Percentiles rank a stretch among this genome's conserved stretches.
phyloP scores from a whole-genome alignment of 345 rosid genomes.

The Xanthoceras sorbifolium region DNA sequence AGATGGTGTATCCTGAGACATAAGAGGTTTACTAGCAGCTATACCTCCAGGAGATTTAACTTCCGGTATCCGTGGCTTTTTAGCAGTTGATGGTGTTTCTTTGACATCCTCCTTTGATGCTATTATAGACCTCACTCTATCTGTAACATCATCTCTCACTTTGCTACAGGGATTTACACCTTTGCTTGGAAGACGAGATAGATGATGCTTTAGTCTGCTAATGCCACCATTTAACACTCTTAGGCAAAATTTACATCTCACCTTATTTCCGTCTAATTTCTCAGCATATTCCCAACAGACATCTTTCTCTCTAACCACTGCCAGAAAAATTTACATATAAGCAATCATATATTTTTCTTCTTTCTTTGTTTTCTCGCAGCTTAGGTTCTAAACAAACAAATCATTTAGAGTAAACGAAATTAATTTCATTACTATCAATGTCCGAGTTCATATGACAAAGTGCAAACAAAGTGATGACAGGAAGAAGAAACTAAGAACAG shows the following conservation, averaged over 20 bases:
- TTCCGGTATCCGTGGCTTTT: slow-evolving; percentile 50
- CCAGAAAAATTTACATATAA: slow-evolving; percentile 16
- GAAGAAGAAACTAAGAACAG: not conserved
- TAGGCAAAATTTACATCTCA: slow-evolving; percentile 71
- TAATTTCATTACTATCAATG: not conserved
- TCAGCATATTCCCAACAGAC: slow-evolving; percentile 94
- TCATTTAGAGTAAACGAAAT: not conserved
- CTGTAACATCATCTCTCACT: slow-evolving; percentile 80
- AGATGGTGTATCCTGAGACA: slow-evolving; percentile 38
- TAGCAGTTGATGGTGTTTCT: slow-evolving; percentile 44
- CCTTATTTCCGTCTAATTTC: slow-evolving; percentile 87
- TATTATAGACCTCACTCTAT: slow-evolving; percentile 66
- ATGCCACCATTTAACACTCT: slow-evolving; percentile 84
- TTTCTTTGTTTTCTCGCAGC: not conserved
- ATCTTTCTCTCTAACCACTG: slow-evolving; percentile 95
- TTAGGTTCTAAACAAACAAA: slow-evolving; percentile 3
- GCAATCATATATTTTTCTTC: slow-evolving; percentile 1
- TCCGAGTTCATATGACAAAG: not conserved
- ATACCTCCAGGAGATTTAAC: slow-evolving; percentile 45
- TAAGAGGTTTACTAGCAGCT: slow-evolving; percentile 34
- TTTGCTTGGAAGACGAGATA: slow-evolving; percentile 85
- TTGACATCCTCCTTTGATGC: slow-evolving; percentile 61
- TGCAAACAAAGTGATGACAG: not conserved
- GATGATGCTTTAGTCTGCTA: slow-evolving; percentile 87
- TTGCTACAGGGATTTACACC: slow-evolving; percentile 90